Base-by-base conservation (phyloP, 257 asterid species). In the Nyctanthes arbortristis region DNA sequence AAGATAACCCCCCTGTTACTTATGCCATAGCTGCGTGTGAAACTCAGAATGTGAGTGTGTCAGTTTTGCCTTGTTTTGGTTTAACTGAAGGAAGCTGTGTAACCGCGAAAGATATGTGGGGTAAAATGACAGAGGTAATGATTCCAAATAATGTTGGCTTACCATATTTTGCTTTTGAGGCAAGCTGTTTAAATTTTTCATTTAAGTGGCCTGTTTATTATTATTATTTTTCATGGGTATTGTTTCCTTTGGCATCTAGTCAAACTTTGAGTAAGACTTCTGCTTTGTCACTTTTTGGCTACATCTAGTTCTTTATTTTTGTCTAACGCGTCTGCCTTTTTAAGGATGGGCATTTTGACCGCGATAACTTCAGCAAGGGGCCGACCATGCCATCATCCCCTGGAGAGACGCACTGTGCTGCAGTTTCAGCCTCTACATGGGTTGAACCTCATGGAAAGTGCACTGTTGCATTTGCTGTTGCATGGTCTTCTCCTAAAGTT, bases 21-120 rank as follows among this genome's bases (percentile, higher is more conserved):
- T 94, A 73, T 40, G 99, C 99, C 33, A 86, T 94, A 22, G 96
- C 99, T 63, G 98, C 99, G 29, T 89, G 92, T 69, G 99, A 94
- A 78, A 89, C 99, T 68, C 99, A 94, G 82, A 94, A 91, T 74
- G 98, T 91, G 65, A 94, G 81, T 1, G 95, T 94, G 28, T 81
- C 99, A 14, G 99, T 91, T 74, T 79, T 94, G 80, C 99, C 99
- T 34, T 84, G 91, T 76, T 94, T 94, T 71, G 98, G 97, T 66
- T 82, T 94, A 74, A 74, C 85, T 8, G 99, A 92, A 76, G 98
- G 80, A 70, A 91, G 97, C 83, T 55, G 80, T 31, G 55, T 94
- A 66, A 89, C 97, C 68, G 99, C 99, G 28, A 94, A 92, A 75
- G 92, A 88, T 72, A 85, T 94, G 88, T 94, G 99, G 99, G 96